Base-by-base conservation (phyloP, 768 basidiomycete genomes). In the Crucibulum laeve region DNA sequence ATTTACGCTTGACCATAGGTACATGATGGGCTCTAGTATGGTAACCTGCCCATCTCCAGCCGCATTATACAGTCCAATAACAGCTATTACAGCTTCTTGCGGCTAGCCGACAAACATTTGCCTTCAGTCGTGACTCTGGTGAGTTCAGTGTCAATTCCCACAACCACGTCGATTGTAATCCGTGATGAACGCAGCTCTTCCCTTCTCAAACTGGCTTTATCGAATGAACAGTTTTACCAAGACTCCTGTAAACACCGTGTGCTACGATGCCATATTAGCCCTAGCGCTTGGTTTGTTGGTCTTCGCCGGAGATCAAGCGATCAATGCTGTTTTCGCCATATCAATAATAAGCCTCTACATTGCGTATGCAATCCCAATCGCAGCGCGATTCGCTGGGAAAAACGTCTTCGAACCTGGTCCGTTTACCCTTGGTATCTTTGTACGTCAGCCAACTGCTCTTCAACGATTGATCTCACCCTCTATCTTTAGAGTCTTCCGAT, bases 41-140 rank as follows among this genome's bases (percentile, higher is more conserved):
- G 74, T 77, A 50, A 33, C 49, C 33, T 23, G 8, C 18, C n/a
- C 18, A 7, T 18, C 28, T 17, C n/a, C 19, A 3, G 8, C 24
- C 40, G 4, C 19, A 8, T 39, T 8, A n/a, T 33, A 24, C 35
- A 5, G 22, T 34, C 22, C 39, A 17, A 8, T 23, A 17, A 25
- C 24, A 64, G 62, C n/a, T n/a, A n/a, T n/a, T n/a, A n/a, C n/a
- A n/a, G n/a, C 50, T 63, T 3, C 52, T 60, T n/a, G 52, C 62
- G 39, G 46, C 55, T 25, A 58, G 58, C 54, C 74, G 85, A 3
- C 85, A 88, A 58, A 77, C 75, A 0, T 87, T 84, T 52, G 84
- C 84, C 1, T 85, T 87, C 57, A 73, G 80, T 17, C 73, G 84
- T 1, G 84, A 88, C 53, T 74, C 72, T 15, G 81, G 68, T 66